Conservation (phyloP, 1,284 basidiomycete genomes). For the Trametes pubescens region DNA sequence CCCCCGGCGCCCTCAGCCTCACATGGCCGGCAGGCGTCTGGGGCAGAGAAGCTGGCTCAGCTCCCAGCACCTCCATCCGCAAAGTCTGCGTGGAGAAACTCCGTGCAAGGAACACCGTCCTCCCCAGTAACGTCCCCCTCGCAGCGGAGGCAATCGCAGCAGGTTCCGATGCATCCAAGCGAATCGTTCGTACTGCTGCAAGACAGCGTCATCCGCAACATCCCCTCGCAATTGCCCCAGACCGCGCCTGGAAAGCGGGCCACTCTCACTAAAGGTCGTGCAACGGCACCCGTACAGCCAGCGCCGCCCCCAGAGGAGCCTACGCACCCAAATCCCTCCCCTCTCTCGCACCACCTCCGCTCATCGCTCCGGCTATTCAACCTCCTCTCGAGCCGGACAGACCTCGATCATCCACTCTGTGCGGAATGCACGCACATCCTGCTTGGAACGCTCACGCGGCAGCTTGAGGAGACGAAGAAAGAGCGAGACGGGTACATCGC, state of each 20-base stretch:
- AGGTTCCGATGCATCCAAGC: conserved; percentile 61
- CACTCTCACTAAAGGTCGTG: conserved; percentile 44
- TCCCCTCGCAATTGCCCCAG: conserved; percentile 57
- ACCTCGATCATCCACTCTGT: conserved; percentile 95
- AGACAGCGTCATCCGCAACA: conserved; percentile 77
- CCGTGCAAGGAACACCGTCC: conserved; percentile 48
- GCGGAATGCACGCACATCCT: conserved; percentile 91
- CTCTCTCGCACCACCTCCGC: conserved; percentile 81
- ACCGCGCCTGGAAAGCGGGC: conserved; percentile 51
- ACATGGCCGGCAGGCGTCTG: conserved; percentile 51
- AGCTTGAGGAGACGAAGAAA: conserved; percentile 90
- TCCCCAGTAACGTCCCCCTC: conserved; percentile 56
- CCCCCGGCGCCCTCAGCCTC: conserved; percentile 57
- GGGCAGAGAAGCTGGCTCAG: conserved; percentile 61
- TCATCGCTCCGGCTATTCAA: conserved; percentile 81
- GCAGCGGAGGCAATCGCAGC: conserved; percentile 64
- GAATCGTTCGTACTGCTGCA: conserved; percentile 93
- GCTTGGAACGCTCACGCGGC: conserved; percentile 78
- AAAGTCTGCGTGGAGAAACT: conserved; percentile 68
- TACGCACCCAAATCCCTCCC: conserved; percentile 68
- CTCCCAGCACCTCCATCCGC: conserved; percentile 64
- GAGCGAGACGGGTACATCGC: conserved; percentile 94
- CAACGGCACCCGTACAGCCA: conserved; percentile 29
- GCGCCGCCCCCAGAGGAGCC: conserved; percentile 45
- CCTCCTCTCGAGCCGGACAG: conserved; percentile 80